These are phyloP conservation scores for Dactylonectria macrodidyma DNA, from an alignment of 2,329 filamentous ascomycete genomes.

Conservation along the genomic window DNA sequence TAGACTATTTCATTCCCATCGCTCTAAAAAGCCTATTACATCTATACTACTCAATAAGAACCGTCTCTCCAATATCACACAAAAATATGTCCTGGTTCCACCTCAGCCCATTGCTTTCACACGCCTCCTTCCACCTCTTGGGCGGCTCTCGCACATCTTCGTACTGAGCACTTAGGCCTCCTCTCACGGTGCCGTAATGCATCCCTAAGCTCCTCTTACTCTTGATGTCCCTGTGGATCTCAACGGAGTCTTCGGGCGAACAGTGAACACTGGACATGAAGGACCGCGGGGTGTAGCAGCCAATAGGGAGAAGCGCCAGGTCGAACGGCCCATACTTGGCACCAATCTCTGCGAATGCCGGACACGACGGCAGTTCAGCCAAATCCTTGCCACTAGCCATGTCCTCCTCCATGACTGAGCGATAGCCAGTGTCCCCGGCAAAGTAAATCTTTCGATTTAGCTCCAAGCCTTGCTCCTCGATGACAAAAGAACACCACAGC, in stretches of 20 bases:
- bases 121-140: slow-evolving; percentile 75
- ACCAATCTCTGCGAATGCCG: slow-evolving; percentile 86
- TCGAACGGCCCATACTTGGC: slow-evolving; percentile 83
- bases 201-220: slow-evolving; percentile 85
- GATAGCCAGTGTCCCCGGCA: slow-evolving; percentile 87
- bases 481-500: slow-evolving; percentile 87
- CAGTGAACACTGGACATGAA: slow-evolving; percentile 84
- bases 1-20: too few species aligned
- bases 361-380: slow-evolving; percentile 76
- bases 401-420: slow-evolving; percentile 74
- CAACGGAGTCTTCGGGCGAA: slow-evolving; percentile 84
- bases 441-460: slow-evolving; percentile 83
- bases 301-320: slow-evolving; percentile 88
- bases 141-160: slow-evolving; percentile 88
- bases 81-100: slow-evolving; percentile 81
- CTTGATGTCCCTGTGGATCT: slow-evolving; percentile 84
- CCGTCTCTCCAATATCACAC: slow-evolving; percentile 82
- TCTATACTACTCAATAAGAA: slow-evolving; percentile 1
- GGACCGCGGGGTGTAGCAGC: slow-evolving; percentile 80
- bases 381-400: slow-evolving; percentile 76
- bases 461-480: slow-evolving; percentile 64
- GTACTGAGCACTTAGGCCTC: slow-evolving; percentile 56
- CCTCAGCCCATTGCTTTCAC: slow-evolving; percentile 73
- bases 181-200: slow-evolving; percentile 87
- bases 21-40: too few species aligned